A percentile compares a stretch with the other conserved stretches of the same genome.
phyloP scores from a whole-genome alignment of 1,284 basidiomycete species.

The Papiliotrema laurentii region DNA sequence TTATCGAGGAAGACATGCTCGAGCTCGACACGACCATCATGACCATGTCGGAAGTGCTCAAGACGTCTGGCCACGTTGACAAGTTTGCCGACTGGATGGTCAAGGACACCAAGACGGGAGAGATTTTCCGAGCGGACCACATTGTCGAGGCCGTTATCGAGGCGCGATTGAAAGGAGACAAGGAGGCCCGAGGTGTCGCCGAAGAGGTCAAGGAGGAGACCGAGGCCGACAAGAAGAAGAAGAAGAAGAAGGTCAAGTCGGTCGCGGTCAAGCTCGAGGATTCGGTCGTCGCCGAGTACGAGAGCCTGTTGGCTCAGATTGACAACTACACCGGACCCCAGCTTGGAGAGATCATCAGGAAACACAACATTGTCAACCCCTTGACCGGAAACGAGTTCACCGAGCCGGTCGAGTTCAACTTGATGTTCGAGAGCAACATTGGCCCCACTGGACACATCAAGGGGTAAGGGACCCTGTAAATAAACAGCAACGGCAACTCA shows the following conservation, averaged over 20 bases:
- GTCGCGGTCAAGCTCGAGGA: slow-evolving; percentile 74
- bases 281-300: slow-evolving; percentile 70
- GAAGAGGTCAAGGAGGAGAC: slow-evolving; percentile 56
- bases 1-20: slow-evolving; percentile 98
- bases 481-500: neutral
- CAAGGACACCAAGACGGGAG: slow-evolving; percentile 88
- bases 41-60: slow-evolving; percentile 92
- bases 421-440: slow-evolving; percentile 97
- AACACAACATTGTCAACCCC: slow-evolving; percentile 81
- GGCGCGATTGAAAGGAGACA: slow-evolving; percentile 82
- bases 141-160: slow-evolving; percentile 91
- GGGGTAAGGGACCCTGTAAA: slow-evolving; percentile 59
- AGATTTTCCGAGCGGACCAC: slow-evolving; percentile 96
- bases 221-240: slow-evolving; percentile 65
- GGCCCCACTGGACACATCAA: slow-evolving; percentile 97
- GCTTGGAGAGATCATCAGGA: slow-evolving; percentile 80
- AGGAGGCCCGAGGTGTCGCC: slow-evolving; percentile 73
- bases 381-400: slow-evolving; percentile 88
- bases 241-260: slow-evolving; percentile 79
- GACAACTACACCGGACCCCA: slow-evolving; percentile 92
- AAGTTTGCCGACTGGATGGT: slow-evolving; percentile 99
- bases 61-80: slow-evolving; percentile 96
- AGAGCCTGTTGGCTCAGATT: slow-evolving; percentile 81
- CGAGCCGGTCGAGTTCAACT: slow-evolving; percentile 93
- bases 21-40: slow-evolving; percentile 98